phyloP scores from a whole-genome alignment of 129 eudicot genomes.

The Flaveria brownii region DNA sequence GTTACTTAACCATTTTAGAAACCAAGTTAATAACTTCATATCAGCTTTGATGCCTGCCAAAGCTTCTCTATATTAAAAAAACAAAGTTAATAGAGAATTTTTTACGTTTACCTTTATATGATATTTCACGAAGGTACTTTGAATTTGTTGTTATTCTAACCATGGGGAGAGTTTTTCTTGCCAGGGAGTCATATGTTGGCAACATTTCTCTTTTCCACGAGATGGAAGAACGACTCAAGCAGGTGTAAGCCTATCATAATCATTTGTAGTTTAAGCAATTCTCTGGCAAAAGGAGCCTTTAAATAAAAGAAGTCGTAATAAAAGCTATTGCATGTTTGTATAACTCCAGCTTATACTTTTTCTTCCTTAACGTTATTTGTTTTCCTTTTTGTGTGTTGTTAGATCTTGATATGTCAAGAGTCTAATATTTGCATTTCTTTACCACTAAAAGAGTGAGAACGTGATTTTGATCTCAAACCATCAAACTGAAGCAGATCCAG shows the following conservation, averaged over 20 bases:
- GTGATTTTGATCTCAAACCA: constrained; percentile 90
- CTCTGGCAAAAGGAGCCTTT: not conserved
- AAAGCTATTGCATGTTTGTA: not conserved
- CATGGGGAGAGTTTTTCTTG: constrained; percentile 5
- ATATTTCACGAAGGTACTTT: not conserved
- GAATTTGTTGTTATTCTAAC: constrained; percentile 19
- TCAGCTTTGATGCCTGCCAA: too few relatives aligned
- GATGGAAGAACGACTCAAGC: constrained; percentile 75
- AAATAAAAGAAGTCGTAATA: not conserved
- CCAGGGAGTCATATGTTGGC: constrained; percentile 87
- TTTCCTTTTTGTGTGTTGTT: constrained; percentile 17
- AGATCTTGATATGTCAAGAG: constrained; percentile 20
- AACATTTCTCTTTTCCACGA: constrained; percentile 62
- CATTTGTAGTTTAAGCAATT: not conserved
- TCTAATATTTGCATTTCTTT: constrained; percentile 30
- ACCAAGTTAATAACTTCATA: not conserved
- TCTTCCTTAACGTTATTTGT: not conserved
- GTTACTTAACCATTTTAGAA: constrained; percentile 39
- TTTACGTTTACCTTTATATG: not conserved
- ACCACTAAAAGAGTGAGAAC: constrained; percentile 67
- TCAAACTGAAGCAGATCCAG: constrained; percentile 98
- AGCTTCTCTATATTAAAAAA: too few relatives aligned
- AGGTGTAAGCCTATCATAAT: constrained; percentile 42
- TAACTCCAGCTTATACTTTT: not conserved
- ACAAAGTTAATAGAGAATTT: not conserved